These are phyloP conservation scores for Candida sp. DNA, from an alignment of 1,139 yeast genomes.

Conservation along the genomic window DNA sequence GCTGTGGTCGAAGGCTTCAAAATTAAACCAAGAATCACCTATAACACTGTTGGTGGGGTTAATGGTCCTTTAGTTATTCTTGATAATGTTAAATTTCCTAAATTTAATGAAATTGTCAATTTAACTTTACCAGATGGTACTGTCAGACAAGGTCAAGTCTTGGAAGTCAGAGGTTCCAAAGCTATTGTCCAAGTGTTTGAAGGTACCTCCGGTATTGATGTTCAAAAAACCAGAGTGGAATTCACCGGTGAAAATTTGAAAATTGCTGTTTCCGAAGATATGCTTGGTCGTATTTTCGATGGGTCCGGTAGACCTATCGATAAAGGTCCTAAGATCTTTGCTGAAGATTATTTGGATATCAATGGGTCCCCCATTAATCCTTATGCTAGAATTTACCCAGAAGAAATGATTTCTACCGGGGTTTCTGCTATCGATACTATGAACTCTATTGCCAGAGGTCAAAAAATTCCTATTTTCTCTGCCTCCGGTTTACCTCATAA, in stretches of 20 bases:
- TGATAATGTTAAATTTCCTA: constrained; percentile 95
- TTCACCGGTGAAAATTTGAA: constrained; percentile 93
- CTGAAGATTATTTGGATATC: constrained; percentile 97
- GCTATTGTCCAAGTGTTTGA: constrained; percentile 99
- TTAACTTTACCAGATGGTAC: constrained; percentile 95
- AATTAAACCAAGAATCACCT: constrained; percentile 84
- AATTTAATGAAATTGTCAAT: constrained; percentile 94
- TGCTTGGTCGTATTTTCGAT: constrained; percentile 96
- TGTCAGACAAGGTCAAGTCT: constrained; percentile 93
- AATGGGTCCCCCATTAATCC: constrained; percentile 99
- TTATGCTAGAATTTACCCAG: constrained; percentile 96
- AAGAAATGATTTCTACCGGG: constrained; percentile 99
- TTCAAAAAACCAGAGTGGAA: constrained; percentile 94
- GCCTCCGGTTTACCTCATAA: constrained; percentile 99
- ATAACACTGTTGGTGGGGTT: constrained; percentile 97
- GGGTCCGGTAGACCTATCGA: constrained; percentile 99
- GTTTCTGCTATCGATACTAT: constrained; percentile 97
- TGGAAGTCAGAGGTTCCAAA: constrained; percentile 95
- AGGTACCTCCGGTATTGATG: constrained; percentile 98
- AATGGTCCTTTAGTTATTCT: constrained; percentile 97
- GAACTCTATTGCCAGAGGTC: constrained; percentile 99
- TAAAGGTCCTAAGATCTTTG: constrained; percentile 97
- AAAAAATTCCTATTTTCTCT: constrained; percentile 97
- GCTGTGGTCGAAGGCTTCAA: constrained; percentile 92
- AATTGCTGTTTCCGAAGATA: constrained; percentile 95